Conservation (phyloP, 495 filamentous ascomycete species). For the Penicillium taxi region DNA sequence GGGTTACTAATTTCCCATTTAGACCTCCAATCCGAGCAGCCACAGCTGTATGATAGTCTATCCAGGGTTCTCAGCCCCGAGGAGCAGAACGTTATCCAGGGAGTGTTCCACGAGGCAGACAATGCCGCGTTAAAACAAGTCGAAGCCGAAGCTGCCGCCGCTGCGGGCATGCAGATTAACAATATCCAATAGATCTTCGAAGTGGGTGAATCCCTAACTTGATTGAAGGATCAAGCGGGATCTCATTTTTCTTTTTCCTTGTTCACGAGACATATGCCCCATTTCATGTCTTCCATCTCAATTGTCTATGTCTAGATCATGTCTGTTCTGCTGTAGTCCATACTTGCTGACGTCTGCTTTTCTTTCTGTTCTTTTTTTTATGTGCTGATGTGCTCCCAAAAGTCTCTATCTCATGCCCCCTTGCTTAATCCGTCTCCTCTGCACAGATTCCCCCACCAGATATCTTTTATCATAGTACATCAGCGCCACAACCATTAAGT, state of each 20-base stretch:
- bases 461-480: slow-evolving; percentile 18
- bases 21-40: slow-evolving; percentile 87
- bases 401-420: slow-evolving; percentile 16
- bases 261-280: slow-evolving; percentile 33
- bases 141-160: slow-evolving; percentile 32
- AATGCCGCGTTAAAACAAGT: slow-evolving; percentile 39
- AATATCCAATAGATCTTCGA: slow-evolving; percentile 26
- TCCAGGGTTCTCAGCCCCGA: slow-evolving; percentile 70
- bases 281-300: slow-evolving; percentile 23
- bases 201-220: slow-evolving; percentile 5
- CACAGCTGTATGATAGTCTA: slow-evolving; percentile 74
- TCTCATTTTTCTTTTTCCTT: slow-evolving; percentile 8
- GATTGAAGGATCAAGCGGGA: slow-evolving; percentile 4
- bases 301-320: slow-evolving; percentile 28
- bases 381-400: slow-evolving; percentile 28
- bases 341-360: slow-evolving; percentile 2
- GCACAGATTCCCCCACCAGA: slow-evolving; percentile 31
- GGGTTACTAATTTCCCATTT: slow-evolving; percentile 11
- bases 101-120: slow-evolving; percentile 75
- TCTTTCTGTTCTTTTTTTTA: slow-evolving; percentile 10
- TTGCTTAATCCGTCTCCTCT: slow-evolving; percentile 18
- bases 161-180: slow-evolving; percentile 30
- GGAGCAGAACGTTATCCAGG: slow-evolving; percentile 73
- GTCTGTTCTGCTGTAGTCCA: slow-evolving; percentile 6
- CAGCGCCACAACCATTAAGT: slow-evolving; percentile 18